Percentiles rank a stretch among this genome's conserved stretches.
These are phyloP conservation scores for Ganoderma sinense DNA, from an alignment of 1,284 basidiomycete species.

Conservation along the genomic window DNA sequence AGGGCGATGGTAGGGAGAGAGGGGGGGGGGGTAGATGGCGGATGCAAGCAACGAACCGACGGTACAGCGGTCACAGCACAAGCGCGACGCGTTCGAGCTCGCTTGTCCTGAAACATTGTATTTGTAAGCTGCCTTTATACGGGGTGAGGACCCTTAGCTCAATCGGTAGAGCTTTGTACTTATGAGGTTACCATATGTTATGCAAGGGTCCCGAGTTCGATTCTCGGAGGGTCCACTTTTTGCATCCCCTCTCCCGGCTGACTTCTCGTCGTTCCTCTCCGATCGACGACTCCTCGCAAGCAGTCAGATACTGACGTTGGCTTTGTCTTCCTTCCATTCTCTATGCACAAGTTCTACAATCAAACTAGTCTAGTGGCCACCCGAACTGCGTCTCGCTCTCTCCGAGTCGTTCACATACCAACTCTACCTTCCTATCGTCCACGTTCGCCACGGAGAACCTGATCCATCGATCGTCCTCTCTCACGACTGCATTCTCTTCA, in stretches of 20 bases:
- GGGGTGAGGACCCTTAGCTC: slow-evolving; percentile 51
- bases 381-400: slow-evolving; percentile 41
- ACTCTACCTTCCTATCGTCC: slow-evolving; percentile 63
- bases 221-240: slow-evolving; percentile 53
- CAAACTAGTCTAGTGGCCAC: slow-evolving; percentile 35
- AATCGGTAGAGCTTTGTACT: slow-evolving; percentile 59
- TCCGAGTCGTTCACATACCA: slow-evolving; percentile 65
- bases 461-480: slow-evolving; percentile 65
- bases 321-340: no score
- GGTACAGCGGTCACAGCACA: neutral
- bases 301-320: no score
- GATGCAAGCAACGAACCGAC: neutral
- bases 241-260: neutral
- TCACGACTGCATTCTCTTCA: slow-evolving; percentile 39
- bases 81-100: neutral
- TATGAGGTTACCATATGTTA: slow-evolving; percentile 49
- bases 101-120: neutral
- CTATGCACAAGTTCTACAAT: neutral
- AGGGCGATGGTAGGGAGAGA: neutral
- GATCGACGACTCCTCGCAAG: no score
- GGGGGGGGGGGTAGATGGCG: neutral
- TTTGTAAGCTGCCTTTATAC: accelerated
- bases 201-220: slow-evolving; percentile 58
- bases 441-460: slow-evolving; percentile 88
- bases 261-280: no score